Evolutionary conservation across 768 basidiomycete species (phyloP).

Genomic region (Hypholoma fasciculare): DNA sequence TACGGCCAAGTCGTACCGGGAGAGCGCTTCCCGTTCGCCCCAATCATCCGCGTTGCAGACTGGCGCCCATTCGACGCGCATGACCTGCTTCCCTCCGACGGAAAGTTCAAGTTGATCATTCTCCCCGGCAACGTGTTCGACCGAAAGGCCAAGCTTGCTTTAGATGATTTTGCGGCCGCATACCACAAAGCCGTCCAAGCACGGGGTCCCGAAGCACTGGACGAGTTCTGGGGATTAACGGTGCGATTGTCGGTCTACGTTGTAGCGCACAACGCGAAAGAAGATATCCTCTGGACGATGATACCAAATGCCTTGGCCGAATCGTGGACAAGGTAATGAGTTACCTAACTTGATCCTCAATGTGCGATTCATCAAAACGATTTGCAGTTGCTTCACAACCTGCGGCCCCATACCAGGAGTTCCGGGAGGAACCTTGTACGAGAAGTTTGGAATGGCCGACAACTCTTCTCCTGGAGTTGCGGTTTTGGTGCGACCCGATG

Average conservation of each 20-base stretch:
- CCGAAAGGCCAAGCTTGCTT: background rate
- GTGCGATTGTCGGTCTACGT: background rate
- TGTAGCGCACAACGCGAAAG: constrained; percentile 3
- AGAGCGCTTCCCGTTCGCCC: constrained; percentile 5
- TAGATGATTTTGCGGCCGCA: background rate
- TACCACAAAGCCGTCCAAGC: background rate
- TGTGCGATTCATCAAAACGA: background rate
- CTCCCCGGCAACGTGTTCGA: constrained; percentile 2
- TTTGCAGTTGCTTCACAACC: constrained; percentile 2
- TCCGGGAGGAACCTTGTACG: background rate
- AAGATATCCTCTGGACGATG: constrained; percentile 7
- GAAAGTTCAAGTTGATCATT: constrained; percentile 9
- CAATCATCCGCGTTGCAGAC: constrained; percentile 8
- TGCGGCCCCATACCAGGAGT: background rate
- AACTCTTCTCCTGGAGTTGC: background rate
- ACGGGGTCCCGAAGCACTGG: background rate
- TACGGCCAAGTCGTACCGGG: constrained; percentile 3
- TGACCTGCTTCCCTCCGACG: constrained; percentile 6
- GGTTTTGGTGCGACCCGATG: constrained; percentile 7
- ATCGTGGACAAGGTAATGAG: constrained; percentile 4
- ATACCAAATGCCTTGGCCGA: constrained; percentile 1
- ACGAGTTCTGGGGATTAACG: background rate
- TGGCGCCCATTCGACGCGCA: constrained; percentile 6
- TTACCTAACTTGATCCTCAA: background rate
- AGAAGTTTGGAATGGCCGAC: constrained; percentile 3